phyloP scores from a whole-genome alignment of 352 stramenopile genomes.

The Pilasporangium apinafurcum region DNA sequence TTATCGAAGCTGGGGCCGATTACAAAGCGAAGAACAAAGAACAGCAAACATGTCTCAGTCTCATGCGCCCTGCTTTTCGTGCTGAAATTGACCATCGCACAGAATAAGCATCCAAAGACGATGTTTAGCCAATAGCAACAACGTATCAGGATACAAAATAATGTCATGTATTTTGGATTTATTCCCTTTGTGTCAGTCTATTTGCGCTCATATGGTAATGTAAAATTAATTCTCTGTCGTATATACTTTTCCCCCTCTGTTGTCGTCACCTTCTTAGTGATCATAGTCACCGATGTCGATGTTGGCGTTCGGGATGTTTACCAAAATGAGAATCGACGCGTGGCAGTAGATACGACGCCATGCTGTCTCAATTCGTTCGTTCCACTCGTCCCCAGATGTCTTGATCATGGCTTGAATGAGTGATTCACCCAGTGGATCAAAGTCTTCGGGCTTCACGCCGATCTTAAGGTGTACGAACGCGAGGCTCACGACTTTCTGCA shows the following conservation, averaged over 20 bases:
- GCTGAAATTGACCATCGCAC: constrained; percentile 33
- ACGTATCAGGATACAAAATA: background rate
- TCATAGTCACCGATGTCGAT: constrained; percentile 41
- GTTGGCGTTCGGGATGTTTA: constrained; percentile 47
- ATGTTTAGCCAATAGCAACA: background rate
- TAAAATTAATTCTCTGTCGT: too few species aligned
- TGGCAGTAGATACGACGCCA: constrained; percentile 62
- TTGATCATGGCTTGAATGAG: constrained; percentile 55
- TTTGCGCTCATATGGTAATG: too few species aligned
- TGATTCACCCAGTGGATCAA: constrained; percentile 49
- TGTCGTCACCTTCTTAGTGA: too few species aligned
- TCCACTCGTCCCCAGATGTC: constrained; percentile 42
- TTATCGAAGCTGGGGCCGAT: constrained; percentile 52
- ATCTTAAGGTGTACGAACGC: constrained; percentile 61
- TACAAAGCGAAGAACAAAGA: constrained; percentile 51
- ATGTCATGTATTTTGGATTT: background rate
- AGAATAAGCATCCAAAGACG: too few species aligned
- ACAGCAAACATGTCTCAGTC: constrained; percentile 43
- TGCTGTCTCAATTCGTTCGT: constrained; percentile 31
- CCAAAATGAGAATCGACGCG: constrained; percentile 50
- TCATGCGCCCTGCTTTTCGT: constrained; percentile 40
- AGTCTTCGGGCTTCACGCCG: constrained; percentile 56
- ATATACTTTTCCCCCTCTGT: too few species aligned
- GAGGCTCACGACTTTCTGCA: constrained; percentile 51
- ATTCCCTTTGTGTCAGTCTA: too few species aligned